Evolutionary conservation across 2,329 filamentous ascomycete genomes (phyloP).

Genomic region (Macrophomina pseudophaseolina): DNA sequence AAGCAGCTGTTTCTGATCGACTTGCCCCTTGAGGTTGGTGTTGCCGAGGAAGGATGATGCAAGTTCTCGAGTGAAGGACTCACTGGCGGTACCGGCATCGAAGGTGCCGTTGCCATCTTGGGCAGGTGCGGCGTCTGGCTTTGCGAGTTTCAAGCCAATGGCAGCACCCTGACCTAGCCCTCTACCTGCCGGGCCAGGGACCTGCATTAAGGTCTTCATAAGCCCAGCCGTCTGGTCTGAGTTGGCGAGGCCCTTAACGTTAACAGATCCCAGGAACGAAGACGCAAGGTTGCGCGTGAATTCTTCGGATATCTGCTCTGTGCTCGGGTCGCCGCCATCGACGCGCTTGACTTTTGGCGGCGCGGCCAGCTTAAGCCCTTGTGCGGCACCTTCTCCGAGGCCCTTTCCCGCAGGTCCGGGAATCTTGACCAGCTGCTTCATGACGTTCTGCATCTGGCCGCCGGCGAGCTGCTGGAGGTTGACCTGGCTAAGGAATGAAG

Average conservation of each 20-base stretch:
- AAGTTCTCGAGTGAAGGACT: slow-evolving; percentile 10
- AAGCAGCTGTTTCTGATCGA: not conserved
- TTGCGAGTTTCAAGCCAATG: slow-evolving; percentile 18
- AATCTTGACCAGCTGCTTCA: slow-evolving; percentile 8
- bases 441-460: not conserved
- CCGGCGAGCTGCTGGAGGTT: slow-evolving; percentile 1
- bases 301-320: not conserved
- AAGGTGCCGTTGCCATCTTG: not conserved
- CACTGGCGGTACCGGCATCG: not conserved
- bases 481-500: slow-evolving; percentile 3
- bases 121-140: not conserved
- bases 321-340: not conserved
- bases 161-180: slow-evolving; percentile 6
- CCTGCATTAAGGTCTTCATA: not conserved
- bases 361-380: not conserved
- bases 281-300: slow-evolving; percentile 8
- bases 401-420: slow-evolving; percentile 12
- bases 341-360: not conserved
- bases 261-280: not conserved
- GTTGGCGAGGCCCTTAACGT: not conserved
- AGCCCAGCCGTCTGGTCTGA: not conserved
- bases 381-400: not conserved
- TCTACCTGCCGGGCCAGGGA: slow-evolving; percentile 6
- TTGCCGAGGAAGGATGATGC: slow-evolving; percentile 9
- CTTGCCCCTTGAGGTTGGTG: slow-evolving; percentile 2